phyloP scores from a whole-genome alignment of 1,139 yeast genomes.

The Zygoascus sp. region DNA sequence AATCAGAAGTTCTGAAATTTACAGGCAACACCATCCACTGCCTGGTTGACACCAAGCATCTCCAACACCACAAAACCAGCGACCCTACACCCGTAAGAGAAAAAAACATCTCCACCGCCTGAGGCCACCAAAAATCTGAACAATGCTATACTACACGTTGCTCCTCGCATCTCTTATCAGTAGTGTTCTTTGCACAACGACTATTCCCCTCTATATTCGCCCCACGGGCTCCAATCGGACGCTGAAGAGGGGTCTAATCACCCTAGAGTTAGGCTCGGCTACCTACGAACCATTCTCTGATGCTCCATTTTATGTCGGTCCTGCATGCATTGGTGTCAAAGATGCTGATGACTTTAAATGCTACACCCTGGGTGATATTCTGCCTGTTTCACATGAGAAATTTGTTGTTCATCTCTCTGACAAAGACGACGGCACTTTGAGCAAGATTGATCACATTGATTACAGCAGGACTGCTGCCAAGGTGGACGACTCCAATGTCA shows the following conservation, averaged over 20 bases:
- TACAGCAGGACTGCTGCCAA: constrained; percentile 11
- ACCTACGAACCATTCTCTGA: constrained; percentile 9
- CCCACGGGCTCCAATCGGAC: constrained; percentile 3
- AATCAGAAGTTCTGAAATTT: constrained; percentile 11
- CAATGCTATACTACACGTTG: background rate
- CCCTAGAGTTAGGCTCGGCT: constrained; percentile 9
- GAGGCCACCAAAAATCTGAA: background rate
- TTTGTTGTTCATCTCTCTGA: constrained; percentile 17
- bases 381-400: constrained; percentile 14
- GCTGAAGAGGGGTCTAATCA: constrained; percentile 9
- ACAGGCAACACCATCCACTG: constrained; percentile 1
- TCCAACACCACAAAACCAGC: no score
- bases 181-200: background rate
- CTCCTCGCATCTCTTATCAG: background rate
- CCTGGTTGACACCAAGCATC: no score
- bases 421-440: constrained; percentile 13
- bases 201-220: constrained; percentile 10
- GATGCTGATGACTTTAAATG: constrained; percentile 23
- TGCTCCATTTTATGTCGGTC: constrained; percentile 13
- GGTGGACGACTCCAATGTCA: constrained; percentile 12
- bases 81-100: no score
- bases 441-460: constrained; percentile 18
- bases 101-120: no score
- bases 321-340: constrained; percentile 26
- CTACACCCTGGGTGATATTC: constrained; percentile 18